Evolutionary conservation across 2,329 filamentous ascomycete species (phyloP).

Genomic region (Sporothrix globosa): DNA sequence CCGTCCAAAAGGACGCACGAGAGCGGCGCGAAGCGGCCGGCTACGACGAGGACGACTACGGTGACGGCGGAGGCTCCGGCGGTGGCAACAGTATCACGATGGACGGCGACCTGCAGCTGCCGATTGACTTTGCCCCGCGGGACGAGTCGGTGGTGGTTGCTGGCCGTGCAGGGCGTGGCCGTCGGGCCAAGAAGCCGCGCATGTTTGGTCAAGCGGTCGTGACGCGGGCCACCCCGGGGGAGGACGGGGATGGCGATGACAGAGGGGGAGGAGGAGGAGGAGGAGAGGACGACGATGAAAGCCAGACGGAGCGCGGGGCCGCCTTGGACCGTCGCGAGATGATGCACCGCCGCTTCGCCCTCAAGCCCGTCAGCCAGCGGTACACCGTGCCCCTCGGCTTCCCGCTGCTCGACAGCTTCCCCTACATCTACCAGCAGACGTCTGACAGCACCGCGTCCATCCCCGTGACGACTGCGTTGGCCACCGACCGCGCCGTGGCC

Average conservation of each 20-base stretch:
- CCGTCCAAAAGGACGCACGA: constrained; percentile 29
- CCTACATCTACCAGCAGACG: constrained; percentile 66
- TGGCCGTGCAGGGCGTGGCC: constrained; percentile 33
- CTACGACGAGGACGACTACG: constrained; percentile 39
- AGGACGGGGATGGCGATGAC: constrained; percentile 33
- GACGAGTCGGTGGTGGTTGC: constrained; percentile 43
- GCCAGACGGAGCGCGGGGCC: neutral
- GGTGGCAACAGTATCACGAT: constrained; percentile 12
- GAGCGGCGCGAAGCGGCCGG: constrained; percentile 27
- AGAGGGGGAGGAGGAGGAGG: neutral
- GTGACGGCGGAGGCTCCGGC: constrained; percentile 39
- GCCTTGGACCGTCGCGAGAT: constrained; percentile 34
- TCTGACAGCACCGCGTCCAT: constrained; percentile 46
- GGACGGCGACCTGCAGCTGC: constrained; percentile 42
- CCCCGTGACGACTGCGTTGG: constrained; percentile 63
- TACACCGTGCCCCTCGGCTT: constrained; percentile 63
- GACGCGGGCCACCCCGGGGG: constrained; percentile 40
- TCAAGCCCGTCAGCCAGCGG: constrained; percentile 41
- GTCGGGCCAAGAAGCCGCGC: constrained; percentile 39
- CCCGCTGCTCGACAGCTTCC: constrained; percentile 82
- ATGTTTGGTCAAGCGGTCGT: constrained; percentile 51
- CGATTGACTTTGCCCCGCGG: constrained; percentile 48
- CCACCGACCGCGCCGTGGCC: constrained; percentile 75
- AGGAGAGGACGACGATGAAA: constrained; percentile 1
- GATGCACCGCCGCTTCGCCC: constrained; percentile 38